Conservation (phyloP, 1,284 basidiomycete species). For the Ceratobasidium sp. region DNA sequence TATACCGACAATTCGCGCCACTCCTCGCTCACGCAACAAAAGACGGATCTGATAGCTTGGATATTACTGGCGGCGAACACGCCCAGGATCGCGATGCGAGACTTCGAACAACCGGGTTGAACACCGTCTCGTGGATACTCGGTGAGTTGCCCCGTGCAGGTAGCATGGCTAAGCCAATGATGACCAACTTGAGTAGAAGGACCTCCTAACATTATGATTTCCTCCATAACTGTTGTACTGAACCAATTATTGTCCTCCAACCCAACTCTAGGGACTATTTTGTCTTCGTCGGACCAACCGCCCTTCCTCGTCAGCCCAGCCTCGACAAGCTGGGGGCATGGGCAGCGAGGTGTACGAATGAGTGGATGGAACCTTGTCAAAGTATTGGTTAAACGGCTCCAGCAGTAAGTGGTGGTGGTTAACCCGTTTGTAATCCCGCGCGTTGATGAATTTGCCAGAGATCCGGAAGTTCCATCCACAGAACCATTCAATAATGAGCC, state of each 20-base stretch:
- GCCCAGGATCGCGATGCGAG: conserved; percentile 67
- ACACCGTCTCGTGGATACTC: conserved; percentile 69
- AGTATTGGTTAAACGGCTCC: conserved; percentile 8
- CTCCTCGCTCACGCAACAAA: conserved; percentile 11
- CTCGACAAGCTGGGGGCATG: conserved; percentile 47
- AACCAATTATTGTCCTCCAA: conserved; percentile 55
- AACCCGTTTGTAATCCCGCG: neutral
- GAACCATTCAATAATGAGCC: neutral
- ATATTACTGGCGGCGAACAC: conserved; percentile 67
- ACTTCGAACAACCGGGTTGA: conserved; percentile 73
- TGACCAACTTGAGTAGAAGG: conserved; percentile 41
- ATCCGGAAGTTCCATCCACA: neutral
- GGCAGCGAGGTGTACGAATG: conserved; percentile 16
- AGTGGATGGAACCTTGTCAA: conserved; percentile 26
- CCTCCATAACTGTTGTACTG: conserved; percentile 46
- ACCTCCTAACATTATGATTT: conserved; percentile 45
- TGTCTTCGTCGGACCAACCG: conserved; percentile 56
- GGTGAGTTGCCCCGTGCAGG: conserved; percentile 56
- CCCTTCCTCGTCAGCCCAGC: conserved; percentile 52
- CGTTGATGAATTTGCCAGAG: conserved; percentile 38
- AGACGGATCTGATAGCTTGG: conserved; percentile 51
- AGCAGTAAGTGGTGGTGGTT: neutral
- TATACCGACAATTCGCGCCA: conserved; percentile 34
- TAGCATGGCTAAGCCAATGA: conserved; percentile 36
- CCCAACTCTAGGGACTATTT: conserved; percentile 63